A percentile compares a stretch with the other conserved stretches of the same genome.
phyloP scores from a whole-genome alignment of 106 monocot species.

The Platanthera guangdongensis region DNA sequence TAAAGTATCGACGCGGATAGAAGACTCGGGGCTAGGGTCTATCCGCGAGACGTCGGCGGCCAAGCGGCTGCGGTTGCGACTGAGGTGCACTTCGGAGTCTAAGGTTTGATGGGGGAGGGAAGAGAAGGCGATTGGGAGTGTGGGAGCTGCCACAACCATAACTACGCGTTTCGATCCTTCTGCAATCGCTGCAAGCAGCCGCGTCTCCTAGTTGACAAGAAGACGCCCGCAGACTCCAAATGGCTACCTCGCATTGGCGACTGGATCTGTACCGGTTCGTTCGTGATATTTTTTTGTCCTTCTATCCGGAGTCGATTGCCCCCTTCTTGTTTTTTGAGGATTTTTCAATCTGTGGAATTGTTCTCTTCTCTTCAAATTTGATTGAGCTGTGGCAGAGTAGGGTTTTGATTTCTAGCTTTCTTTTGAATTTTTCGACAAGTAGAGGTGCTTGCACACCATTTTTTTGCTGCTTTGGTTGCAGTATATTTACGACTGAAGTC shows the following conservation, averaged over 20 bases:
- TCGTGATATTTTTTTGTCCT: background rate
- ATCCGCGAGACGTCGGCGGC: background rate
- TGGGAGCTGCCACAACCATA: slow-evolving; percentile 70
- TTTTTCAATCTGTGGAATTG: background rate
- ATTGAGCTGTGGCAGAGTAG: background rate
- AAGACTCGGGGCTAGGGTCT: background rate
- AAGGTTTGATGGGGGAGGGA: slow-evolving; percentile 26
- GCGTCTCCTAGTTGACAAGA: slow-evolving; percentile 78
- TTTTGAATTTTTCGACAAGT: background rate
- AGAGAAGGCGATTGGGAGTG: slow-evolving; percentile 96
- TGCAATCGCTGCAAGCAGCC: slow-evolving; percentile 98
- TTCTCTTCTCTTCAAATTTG: background rate
- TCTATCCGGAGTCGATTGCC: background rate
- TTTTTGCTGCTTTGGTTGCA: background rate
- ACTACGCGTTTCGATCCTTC: slow-evolving; percentile 92
- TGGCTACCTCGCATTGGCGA: slow-evolving; percentile 98
- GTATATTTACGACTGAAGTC: background rate
- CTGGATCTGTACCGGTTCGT: slow-evolving; percentile 94
- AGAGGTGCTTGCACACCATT: background rate
- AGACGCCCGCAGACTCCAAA: slow-evolving; percentile 90
- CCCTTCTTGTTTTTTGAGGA: background rate
- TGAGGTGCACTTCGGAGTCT: background rate
- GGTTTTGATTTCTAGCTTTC: slow-evolving; percentile 1
- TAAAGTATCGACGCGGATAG: background rate
- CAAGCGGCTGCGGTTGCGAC: background rate